Conservation (phyloP, 192 early-diverging fungal genomes). For the Coemansia sp. region DNA sequence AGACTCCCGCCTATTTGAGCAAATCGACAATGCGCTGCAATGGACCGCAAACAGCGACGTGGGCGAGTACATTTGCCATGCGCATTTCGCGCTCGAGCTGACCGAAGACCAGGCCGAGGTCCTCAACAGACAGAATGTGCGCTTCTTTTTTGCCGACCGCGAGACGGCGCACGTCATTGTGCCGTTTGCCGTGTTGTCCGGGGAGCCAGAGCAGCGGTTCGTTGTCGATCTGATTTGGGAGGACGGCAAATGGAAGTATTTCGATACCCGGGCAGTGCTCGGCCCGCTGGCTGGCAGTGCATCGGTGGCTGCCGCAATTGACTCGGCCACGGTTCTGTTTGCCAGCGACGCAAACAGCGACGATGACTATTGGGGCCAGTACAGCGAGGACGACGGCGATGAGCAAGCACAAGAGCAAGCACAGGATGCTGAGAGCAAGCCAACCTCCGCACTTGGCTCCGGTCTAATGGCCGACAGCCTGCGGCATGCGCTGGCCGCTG, state of each 20-base stretch:
- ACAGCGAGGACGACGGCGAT: not conserved
- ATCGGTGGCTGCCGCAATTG: slow-evolving; percentile 3
- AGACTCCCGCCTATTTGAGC: slow-evolving; percentile 1
- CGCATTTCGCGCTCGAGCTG: slow-evolving; percentile 34
- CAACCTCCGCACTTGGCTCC: not conserved
- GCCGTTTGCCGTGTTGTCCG: slow-evolving; percentile 21
- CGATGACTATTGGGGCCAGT: slow-evolving; percentile 37
- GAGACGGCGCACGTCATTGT: slow-evolving; percentile 13
- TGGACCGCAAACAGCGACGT: slow-evolving; percentile 6
- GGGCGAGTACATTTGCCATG: slow-evolving; percentile 29
- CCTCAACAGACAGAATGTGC: slow-evolving; percentile 9
- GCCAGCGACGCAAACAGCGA: not conserved
- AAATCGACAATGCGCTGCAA: slow-evolving; percentile 16
- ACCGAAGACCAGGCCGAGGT: slow-evolving; percentile 37
- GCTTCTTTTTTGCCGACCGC: slow-evolving; percentile 3
- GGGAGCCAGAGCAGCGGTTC: not conserved
- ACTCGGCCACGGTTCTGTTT: not conserved
- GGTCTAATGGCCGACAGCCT: slow-evolving; percentile 4
- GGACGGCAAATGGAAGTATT: slow-evolving; percentile 21
- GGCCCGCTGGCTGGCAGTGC: not conserved
- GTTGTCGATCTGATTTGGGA: slow-evolving; percentile 29
- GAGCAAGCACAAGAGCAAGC: not conserved
- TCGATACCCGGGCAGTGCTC: slow-evolving; percentile 3
- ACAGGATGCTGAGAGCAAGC: not conserved
- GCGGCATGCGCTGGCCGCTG: slow-evolving; percentile 15